Conservation (phyloP, 1,284 basidiomycete genomes). For the Boletus putidus region DNA sequence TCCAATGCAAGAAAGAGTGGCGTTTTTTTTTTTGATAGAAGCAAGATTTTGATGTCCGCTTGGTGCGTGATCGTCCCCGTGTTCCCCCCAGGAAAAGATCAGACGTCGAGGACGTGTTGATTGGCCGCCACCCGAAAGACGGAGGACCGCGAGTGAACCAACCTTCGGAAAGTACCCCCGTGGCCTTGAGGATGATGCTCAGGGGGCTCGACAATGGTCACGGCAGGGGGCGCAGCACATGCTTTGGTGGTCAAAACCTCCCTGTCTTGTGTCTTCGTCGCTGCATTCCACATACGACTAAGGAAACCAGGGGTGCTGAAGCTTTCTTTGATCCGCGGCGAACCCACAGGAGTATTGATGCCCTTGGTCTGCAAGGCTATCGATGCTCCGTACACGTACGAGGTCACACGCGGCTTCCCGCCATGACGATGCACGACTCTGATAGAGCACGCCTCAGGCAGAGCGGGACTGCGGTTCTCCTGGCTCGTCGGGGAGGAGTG, state of each 20-base stretch:
- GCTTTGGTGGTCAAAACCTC: constrained; percentile 30
- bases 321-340: constrained; percentile 34
- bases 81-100: constrained; percentile 13
- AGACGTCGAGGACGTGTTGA: constrained; percentile 36
- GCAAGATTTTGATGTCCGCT: constrained; percentile 27
- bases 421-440: constrained; percentile 32
- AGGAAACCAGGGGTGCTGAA: constrained; percentile 49
- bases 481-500: constrained; percentile 25
- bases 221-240: constrained; percentile 33
- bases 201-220: constrained; percentile 39
- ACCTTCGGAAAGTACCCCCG: constrained; percentile 36
- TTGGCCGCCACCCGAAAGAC: constrained; percentile 41
- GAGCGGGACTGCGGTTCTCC: constrained; percentile 24
- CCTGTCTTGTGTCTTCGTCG: constrained; percentile 47
- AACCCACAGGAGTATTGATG: constrained; percentile 14
- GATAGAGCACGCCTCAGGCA: constrained; percentile 30
- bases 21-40: constrained; percentile 31
- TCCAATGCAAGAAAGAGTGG: constrained; percentile 23
- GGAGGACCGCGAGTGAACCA: constrained; percentile 48
- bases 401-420: constrained; percentile 30
- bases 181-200: constrained; percentile 36
- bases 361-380: constrained; percentile 19
- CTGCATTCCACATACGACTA: constrained; percentile 65
- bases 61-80: constrained; percentile 10
- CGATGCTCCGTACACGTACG: constrained; percentile 35